Percentiles rank a stretch among this genome's conserved stretches.
Evolutionary conservation across 768 basidiomycete genomes (phyloP).

Genomic region (Leccinum disarticulatum): DNA sequence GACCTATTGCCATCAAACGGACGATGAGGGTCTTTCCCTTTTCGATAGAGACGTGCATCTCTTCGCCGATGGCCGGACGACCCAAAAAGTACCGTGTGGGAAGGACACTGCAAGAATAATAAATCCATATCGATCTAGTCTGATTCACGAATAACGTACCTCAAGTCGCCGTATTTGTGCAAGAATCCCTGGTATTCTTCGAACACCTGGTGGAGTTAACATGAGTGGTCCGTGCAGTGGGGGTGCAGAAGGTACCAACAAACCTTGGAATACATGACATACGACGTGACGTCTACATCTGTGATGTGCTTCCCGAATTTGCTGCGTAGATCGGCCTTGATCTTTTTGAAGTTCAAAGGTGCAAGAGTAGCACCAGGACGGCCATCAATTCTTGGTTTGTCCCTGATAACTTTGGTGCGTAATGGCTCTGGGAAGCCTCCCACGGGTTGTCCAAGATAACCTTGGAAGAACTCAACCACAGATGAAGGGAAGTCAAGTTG

Average conservation of each 20-base stretch:
- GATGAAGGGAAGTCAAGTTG: slow-evolving; percentile 96
- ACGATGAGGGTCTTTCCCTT: slow-evolving; percentile 97
- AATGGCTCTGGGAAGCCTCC: slow-evolving; percentile 99
- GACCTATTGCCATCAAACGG: slow-evolving; percentile 92
- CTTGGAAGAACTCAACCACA: slow-evolving; percentile 98
- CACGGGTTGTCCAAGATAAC: slow-evolving; percentile 95
- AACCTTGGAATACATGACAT: slow-evolving; percentile 99
- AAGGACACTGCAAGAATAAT: slow-evolving; percentile 61
- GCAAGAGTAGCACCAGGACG: slow-evolving; percentile 88
- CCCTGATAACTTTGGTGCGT: slow-evolving; percentile 86
- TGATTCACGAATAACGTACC: slow-evolving; percentile 45
- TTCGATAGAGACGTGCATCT: slow-evolving; percentile 96
- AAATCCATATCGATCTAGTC: slow-evolving; percentile 11
- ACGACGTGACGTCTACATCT: slow-evolving; percentile 89
- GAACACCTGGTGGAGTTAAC: slow-evolving; percentile 64
- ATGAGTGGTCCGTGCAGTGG: slow-evolving; percentile 8
- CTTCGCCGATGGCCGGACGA: slow-evolving; percentile 88
- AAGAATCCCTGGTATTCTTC: slow-evolving; percentile 96
- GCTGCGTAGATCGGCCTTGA: slow-evolving; percentile 87
- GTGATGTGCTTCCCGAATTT: slow-evolving; percentile 96
- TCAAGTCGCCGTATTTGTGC: slow-evolving; percentile 93
- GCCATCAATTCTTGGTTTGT: slow-evolving; percentile 90
- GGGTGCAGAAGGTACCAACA: slow-evolving; percentile 13
- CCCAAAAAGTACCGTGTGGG: slow-evolving; percentile 98
- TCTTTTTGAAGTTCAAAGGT: slow-evolving; percentile 93